Evolutionary conservation across 2,329 filamentous ascomycete genomes (phyloP).

Genomic region (Calonectria multiphialidica): DNA sequence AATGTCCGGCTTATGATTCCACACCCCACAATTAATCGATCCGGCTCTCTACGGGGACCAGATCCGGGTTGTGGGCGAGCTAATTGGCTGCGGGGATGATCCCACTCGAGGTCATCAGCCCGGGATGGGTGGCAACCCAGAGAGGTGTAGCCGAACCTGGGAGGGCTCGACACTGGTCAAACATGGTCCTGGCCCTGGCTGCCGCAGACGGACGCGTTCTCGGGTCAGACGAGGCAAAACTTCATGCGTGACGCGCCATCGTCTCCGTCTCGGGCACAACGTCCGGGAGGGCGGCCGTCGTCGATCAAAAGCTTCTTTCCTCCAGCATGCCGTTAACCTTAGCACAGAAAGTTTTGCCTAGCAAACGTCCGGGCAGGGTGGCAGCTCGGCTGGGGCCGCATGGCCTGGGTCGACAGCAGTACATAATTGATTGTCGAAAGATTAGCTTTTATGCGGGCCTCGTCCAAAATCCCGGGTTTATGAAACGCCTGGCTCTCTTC

Average conservation of each 20-base stretch:
- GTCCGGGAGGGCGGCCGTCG: background rate
- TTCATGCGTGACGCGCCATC: background rate
- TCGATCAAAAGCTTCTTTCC: background rate
- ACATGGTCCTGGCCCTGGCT: constrained; percentile 7
- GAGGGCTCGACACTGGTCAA: constrained; percentile 7
- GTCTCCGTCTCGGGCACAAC: background rate
- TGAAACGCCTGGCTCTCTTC: constrained; percentile 17
- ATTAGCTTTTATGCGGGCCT: background rate
- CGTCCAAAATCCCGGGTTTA: background rate
- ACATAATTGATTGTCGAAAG: background rate
- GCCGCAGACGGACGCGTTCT: background rate
- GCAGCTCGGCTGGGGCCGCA: background rate
- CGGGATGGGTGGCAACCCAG: background rate
- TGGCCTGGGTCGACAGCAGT: background rate
- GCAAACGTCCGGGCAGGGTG: background rate
- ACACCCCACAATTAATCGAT: background rate
- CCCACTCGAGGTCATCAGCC: constrained; percentile 3
- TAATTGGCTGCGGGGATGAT: constrained; percentile 1
- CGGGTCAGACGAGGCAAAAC: background rate
- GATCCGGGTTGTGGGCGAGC: background rate
- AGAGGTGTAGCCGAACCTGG: background rate
- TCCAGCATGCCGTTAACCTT: background rate
- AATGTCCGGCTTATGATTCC: background rate
- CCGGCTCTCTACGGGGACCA: constrained; percentile 1
- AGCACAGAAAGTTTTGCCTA: background rate